Conservation (phyloP, 1,284 basidiomycete species). For the Pterulicium gracile region DNA sequence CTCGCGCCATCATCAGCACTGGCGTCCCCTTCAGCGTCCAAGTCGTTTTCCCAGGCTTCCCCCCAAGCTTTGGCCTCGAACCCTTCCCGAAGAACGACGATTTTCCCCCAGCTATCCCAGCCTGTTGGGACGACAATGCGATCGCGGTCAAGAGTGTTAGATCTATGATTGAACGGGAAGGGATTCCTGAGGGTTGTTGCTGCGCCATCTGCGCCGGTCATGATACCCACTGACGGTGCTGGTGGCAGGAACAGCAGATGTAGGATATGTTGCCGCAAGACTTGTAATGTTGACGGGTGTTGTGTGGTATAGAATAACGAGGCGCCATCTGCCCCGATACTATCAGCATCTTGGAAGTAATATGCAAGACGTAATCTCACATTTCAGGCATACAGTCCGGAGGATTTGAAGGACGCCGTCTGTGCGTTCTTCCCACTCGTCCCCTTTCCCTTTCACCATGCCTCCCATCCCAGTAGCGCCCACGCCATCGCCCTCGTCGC, state of each 20-base stretch:
- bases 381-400: constrained; percentile 85
- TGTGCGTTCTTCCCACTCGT: constrained; percentile 90
- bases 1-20: constrained; percentile 38
- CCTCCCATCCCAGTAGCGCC: constrained; percentile 66
- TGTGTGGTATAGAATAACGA: constrained; percentile 87
- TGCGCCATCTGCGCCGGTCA: constrained; percentile 30
- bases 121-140: constrained; percentile 87
- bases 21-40: constrained; percentile 33
- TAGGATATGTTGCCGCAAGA: constrained; percentile 79
- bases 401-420: constrained; percentile 94
- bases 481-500: constrained; percentile 64
- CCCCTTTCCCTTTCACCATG: constrained; percentile 79
- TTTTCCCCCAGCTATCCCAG: constrained; percentile 99
- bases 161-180: constrained; percentile 79
- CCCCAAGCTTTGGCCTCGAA: constrained; percentile 81
- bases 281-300: constrained; percentile 67
- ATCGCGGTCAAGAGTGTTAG: constrained; percentile 90
- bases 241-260: constrained; percentile 79
- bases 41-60: constrained; percentile 73
- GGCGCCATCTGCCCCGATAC: constrained; percentile 66
- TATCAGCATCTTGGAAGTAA: constrained; percentile 5
- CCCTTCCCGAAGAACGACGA: constrained; percentile 80
- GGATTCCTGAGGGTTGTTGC: constrained; percentile 55
- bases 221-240: constrained; percentile 44
- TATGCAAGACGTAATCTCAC: constrained; percentile 36